Conservation (phyloP, 345 rosid species). For the Iberis pinnata region DNA sequence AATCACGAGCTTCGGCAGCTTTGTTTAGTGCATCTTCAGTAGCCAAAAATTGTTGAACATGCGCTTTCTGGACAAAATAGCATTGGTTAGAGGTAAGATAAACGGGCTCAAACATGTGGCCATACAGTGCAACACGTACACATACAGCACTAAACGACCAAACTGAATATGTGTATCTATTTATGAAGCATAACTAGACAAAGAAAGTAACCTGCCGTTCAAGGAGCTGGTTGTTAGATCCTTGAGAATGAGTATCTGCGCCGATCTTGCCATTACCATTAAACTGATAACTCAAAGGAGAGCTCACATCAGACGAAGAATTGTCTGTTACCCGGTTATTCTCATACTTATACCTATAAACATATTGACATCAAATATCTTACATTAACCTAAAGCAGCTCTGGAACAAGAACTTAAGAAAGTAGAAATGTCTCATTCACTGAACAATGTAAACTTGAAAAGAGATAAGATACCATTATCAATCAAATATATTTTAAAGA, state of each 20-base stretch:
- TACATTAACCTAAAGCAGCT: slow-evolving; percentile 8
- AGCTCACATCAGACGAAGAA: slow-evolving; percentile 64
- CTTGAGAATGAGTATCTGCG: slow-evolving; percentile 55
- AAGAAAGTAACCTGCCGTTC: slow-evolving; percentile 70
- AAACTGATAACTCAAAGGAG: slow-evolving; percentile 64
- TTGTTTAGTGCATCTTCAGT: slow-evolving; percentile 89
- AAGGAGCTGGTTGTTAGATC: slow-evolving; percentile 85
- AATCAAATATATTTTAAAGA: neutral
- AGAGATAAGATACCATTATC: neutral
- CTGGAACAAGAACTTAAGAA: neutral
- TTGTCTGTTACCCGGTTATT: slow-evolving; percentile 72
- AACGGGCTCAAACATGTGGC: neutral
- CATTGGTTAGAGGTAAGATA: slow-evolving; percentile 1
- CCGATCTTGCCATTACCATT: slow-evolving; percentile 69
- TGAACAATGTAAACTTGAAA: neutral
- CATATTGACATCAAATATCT: slow-evolving; percentile 9
- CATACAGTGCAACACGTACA: neutral
- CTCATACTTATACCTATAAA: slow-evolving; percentile 73
- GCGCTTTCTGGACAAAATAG: slow-evolving; percentile 64
- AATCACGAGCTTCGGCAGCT: slow-evolving; percentile 79
- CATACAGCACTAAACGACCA: neutral
- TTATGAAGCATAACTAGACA: slow-evolving; percentile 15
- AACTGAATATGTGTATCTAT: neutral
- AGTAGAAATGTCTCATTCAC: neutral
- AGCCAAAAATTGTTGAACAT: slow-evolving; percentile 90